A percentile compares a stretch with the other conserved stretches of the same genome.
Conservation (phyloP, 306 rosid species). For the Corylus americana region DNA sequence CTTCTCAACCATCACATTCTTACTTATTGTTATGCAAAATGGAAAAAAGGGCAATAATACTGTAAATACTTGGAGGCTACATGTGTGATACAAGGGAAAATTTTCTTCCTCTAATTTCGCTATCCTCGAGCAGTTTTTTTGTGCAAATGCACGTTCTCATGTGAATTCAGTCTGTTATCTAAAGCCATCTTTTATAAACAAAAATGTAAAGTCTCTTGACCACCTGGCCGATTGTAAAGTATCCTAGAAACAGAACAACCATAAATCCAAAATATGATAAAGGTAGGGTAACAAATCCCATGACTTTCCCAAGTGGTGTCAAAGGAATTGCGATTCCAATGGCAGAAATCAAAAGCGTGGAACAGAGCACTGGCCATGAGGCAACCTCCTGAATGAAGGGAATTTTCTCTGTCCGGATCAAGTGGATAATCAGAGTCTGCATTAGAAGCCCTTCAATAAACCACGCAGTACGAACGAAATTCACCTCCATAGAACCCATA, state of each 20-base stretch:
- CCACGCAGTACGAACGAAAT: conserved; percentile 80
- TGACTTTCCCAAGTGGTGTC: conserved; percentile 54
- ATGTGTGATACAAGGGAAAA: conserved; percentile 14
- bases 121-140: conserved; percentile 5
- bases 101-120: conserved; percentile 10
- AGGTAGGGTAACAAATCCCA: conserved; percentile 58
- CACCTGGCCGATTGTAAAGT: conserved; percentile 59
- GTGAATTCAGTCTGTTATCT: conserved; percentile 21
- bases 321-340: conserved; percentile 58
- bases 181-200: conserved; percentile 69
- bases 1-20: conserved; percentile 20
- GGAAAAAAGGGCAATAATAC: conserved; percentile 14
- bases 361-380: conserved; percentile 82
- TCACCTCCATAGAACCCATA: not conserved
- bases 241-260: conserved; percentile 55
- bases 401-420: conserved; percentile 71
- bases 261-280: conserved; percentile 60
- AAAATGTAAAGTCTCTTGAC: conserved; percentile 64
- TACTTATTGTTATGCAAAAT: conserved; percentile 30
- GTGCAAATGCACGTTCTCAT: conserved; percentile 16
- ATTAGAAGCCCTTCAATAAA: conserved; percentile 76
- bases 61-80: conserved; percentile 16
- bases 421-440: conserved; percentile 76
- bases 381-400: conserved; percentile 72
- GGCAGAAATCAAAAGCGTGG: conserved; percentile 60